These are phyloP conservation scores for Penicillium sp. DNA, from an alignment of 2,329 filamentous ascomycete genomes.

Conservation along the genomic window DNA sequence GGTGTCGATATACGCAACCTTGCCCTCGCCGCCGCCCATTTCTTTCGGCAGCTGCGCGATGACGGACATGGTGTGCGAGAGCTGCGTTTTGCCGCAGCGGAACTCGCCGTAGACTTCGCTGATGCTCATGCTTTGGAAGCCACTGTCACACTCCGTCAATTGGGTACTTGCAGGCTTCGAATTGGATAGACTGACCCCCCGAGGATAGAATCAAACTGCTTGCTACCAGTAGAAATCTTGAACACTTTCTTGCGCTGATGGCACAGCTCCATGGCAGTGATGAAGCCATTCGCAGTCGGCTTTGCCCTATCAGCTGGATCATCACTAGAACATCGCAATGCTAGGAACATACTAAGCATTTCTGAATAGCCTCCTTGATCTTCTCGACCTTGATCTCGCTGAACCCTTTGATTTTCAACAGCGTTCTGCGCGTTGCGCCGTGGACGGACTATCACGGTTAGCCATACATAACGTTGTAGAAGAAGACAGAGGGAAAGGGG, in stretches of 20 bases:
- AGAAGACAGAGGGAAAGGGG: background rate
- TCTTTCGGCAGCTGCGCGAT: conserved; percentile 55
- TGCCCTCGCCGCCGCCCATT: conserved; percentile 64
- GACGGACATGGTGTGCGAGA: conserved; percentile 66
- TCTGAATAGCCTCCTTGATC: conserved; percentile 63
- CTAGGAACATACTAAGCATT: conserved; percentile 49
- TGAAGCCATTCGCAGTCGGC: conserved; percentile 59
- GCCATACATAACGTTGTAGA: background rate
- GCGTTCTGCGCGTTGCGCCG: conserved; percentile 55
- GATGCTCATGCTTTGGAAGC: conserved; percentile 68
- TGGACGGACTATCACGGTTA: conserved; percentile 51
- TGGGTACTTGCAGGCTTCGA: background rate
- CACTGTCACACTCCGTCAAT: conserved; percentile 37
- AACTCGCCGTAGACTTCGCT: conserved; percentile 50
- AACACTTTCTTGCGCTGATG: conserved; percentile 61
- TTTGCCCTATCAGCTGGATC: conserved; percentile 24
- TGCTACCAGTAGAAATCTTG: conserved; percentile 66
- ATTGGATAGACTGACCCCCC: conserved; percentile 48
- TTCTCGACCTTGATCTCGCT: conserved; percentile 69
- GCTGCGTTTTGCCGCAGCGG: conserved; percentile 64
- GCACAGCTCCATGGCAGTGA: conserved; percentile 62
- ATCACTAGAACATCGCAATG: conserved; percentile 9
- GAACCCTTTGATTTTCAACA: conserved; percentile 66
- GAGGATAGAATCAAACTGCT: conserved; percentile 62
- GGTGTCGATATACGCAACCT: conserved; percentile 66